Conservation (phyloP, 345 rosid genomes). For the Eucalyptus victrix region DNA sequence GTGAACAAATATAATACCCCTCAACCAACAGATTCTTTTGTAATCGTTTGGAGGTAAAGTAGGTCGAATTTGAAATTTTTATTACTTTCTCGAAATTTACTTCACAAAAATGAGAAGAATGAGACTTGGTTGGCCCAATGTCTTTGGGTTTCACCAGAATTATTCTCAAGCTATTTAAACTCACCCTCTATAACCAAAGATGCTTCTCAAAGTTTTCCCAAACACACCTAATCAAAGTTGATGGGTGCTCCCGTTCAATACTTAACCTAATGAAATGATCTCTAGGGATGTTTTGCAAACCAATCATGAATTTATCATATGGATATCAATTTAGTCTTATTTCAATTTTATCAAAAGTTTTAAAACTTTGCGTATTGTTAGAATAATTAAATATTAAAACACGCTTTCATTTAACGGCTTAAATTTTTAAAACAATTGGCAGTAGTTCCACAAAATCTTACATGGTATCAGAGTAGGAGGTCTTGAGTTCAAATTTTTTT, state of each 20-base stretch:
- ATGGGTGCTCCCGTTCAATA: background rate
- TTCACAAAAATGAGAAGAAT: background rate
- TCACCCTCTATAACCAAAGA: background rate
- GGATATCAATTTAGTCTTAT: background rate
- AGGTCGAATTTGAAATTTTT: background rate
- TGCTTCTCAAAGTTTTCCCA: background rate
- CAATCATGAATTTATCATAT: background rate
- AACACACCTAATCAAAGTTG: background rate
- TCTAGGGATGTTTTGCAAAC: background rate
- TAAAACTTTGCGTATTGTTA: background rate
- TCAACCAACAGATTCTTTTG: background rate
- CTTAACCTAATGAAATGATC: background rate
- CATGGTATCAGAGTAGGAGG: fast-evolving
- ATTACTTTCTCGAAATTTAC: background rate
- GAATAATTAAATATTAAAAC: no score
- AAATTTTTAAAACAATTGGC: fast-evolving
- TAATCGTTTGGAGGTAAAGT: background rate
- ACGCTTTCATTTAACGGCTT: no score
- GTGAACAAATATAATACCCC: background rate
- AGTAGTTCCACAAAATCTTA: no score
- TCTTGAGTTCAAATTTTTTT: no score
- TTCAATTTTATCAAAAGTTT: background rate
- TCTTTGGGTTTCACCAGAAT: no score
- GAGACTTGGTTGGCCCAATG: background rate
- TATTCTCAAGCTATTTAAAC: background rate